Base-by-base conservation (phyloP, 2,329 filamentous ascomycete genomes). In the Xylariomycetidae sp. region DNA sequence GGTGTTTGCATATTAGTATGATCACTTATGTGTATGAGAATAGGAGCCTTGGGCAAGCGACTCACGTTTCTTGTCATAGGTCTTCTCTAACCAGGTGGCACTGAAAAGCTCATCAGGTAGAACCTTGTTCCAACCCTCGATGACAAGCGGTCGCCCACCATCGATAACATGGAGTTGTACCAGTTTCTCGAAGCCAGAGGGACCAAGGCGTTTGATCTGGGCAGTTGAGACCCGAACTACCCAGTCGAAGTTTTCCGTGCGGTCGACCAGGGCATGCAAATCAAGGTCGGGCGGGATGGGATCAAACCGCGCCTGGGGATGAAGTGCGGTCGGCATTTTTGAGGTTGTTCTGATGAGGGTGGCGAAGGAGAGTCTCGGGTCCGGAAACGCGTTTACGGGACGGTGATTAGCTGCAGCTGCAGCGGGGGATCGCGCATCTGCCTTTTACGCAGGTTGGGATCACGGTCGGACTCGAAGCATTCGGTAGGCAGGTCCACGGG, bases 291-390 rank as follows among this genome's bases (percentile, higher is more conserved):
- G 89, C 0, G 88, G 76, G 29, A 96, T 85, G 1, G 90, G 89
- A 58, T 94, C 87, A 59, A 96, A 96, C 32, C 88, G 86, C 12
- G 88, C 87, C 53, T 87, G 82, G 1, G 86, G 86, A 49, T 89
- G 79, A 38, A 82, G 68, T 10, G 82, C 72, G 12, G 70, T 65
- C 34, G 85, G 83, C 88, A 95, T 95, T 18, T 52, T 72, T 40
- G 30, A 17, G 6, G 17, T 27, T 7, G 28, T 38, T 14, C n/a
- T n/a, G n/a, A n/a, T n/a, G 10, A 12, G 29, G n/a, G n/a, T n/a
- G n/a, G n/a, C n/a, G n/a, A n/a, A n/a, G n/a, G n/a, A n/a, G n/a
- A n/a, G n/a, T n/a, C n/a, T n/a, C n/a, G n/a, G n/a, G n/a, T n/a
- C n/a, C n/a, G n/a, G n/a, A n/a, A n/a, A n/a, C n/a, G n/a, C n/a